Conservation (phyloP, 495 filamentous ascomycete genomes). For the Penicillium egyptiacum region DNA sequence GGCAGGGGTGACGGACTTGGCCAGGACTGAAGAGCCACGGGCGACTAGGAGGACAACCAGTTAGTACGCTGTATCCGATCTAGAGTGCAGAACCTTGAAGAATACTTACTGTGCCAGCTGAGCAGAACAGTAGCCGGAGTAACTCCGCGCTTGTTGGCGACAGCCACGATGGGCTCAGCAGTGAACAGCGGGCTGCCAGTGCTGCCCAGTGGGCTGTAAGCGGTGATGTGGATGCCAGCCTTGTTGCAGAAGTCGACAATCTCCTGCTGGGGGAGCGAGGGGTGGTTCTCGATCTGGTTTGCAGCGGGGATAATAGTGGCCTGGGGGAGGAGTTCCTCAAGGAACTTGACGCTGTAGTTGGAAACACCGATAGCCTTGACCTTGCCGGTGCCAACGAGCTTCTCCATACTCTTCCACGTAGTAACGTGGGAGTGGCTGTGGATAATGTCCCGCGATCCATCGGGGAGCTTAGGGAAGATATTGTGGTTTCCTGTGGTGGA, state of each 20-base stretch:
- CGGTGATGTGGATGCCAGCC: slow-evolving; percentile 74
- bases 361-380: slow-evolving; percentile 76
- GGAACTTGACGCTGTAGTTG: slow-evolving; percentile 74
- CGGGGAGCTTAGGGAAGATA: slow-evolving; percentile 68
- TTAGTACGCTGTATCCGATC: not conserved
- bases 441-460: slow-evolving; percentile 69
- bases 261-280: slow-evolving; percentile 76
- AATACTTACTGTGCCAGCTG: slow-evolving; percentile 68
- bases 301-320: slow-evolving; percentile 71
- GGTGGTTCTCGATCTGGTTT: slow-evolving; percentile 91
- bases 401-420: slow-evolving; percentile 82
- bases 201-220: slow-evolving; percentile 75
- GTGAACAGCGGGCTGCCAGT: slow-evolving; percentile 72
- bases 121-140: slow-evolving; percentile 62
- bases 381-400: slow-evolving; percentile 65
- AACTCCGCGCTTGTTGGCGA: slow-evolving; percentile 69
- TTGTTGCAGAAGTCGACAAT: slow-evolving; percentile 72
- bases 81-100: not conserved
- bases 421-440: slow-evolving; percentile 63
- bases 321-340: slow-evolving; percentile 69
- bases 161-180: slow-evolving; percentile 64
- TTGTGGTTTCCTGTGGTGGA: slow-evolving; percentile 62
- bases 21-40: slow-evolving; percentile 69
- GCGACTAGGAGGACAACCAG: slow-evolving; percentile 49
- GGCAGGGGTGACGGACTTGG: slow-evolving; percentile 74